Percentiles rank a stretch among this genome's conserved stretches.
phyloP scores from a whole-genome alignment of 306 rosid species.

The Lagenaria siceraria region DNA sequence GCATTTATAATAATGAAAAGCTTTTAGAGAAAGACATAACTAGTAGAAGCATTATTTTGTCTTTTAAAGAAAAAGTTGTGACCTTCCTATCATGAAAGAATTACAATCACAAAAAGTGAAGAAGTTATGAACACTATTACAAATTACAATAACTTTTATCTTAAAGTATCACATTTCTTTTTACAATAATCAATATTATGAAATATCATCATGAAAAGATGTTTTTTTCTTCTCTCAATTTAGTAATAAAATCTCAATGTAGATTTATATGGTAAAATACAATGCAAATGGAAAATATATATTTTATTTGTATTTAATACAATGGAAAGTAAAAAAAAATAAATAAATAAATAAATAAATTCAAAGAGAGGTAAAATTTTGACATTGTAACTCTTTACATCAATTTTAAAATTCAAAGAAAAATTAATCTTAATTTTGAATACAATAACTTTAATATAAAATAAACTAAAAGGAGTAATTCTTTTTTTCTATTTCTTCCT shows the following conservation, averaged over 20 bases:
- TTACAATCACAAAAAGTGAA: background rate
- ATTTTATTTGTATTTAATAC: too few species aligned
- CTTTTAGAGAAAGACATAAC: background rate
- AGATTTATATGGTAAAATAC: too few species aligned
- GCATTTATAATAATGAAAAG: background rate
- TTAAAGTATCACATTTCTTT: background rate
- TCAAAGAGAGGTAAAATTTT: too few species aligned
- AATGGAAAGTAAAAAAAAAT: too few species aligned
- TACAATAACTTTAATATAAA: background rate
- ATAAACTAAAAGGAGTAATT: background rate
- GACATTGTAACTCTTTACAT: too few species aligned
- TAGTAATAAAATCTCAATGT: too few species aligned
- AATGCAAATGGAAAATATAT: too few species aligned
- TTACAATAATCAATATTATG: background rate
- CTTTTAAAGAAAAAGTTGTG: background rate
- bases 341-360: too few species aligned
- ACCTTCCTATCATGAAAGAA: background rate
- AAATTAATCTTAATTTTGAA: too few species aligned
- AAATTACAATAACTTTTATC: background rate
- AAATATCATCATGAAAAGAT: background rate
- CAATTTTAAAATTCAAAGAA: too few species aligned
- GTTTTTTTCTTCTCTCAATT: background rate
- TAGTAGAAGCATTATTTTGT: background rate
- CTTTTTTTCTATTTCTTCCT: background rate
- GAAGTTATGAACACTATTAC: background rate